Base-by-base conservation (phyloP, 2,329 filamentous ascomycete genomes). In the Rhexocercosporidium sp. region DNA sequence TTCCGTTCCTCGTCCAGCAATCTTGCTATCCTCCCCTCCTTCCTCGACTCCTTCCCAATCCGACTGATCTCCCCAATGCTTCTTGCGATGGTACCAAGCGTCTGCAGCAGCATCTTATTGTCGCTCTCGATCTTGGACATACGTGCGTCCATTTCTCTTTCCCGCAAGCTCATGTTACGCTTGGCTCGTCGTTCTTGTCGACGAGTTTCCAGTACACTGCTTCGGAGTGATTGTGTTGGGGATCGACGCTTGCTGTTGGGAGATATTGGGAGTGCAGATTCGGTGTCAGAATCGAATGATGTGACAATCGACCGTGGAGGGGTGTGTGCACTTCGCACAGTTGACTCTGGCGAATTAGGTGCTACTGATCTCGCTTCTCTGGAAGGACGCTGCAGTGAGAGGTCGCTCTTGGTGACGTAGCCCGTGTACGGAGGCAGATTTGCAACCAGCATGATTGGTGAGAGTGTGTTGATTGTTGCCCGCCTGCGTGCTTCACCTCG, bases 51-150 rank as follows among this genome's bases (percentile, higher is more conserved):
- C 47, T 60, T 54, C 20, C 62, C 44, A 34, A 66, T 37, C 14
- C 46, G 11, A 31, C 56, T 57, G 37, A 75, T 53, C 44, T 71
- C 59, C 27, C 65, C 64, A 39, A 75, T 70, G 14, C 62, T 65
- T 18, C 41, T 66, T 34, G 71, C 70, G 12, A 76, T 72, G 0
- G 64, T 68, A 12, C 64, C 67, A 9, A 76, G 31, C 3, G 73
- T 69, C 27, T 57, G 56, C 29, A 74, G 31, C 20, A 76, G 49
- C 3, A 73, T 59, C 18, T 34, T 34, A 39, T 75, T 76, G 59
- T 76, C 74, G 3, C 66, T 65, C 61, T 76, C 75, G 11, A 76
- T 69, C 64, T 64, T 72, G 1, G 39, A 31, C 22, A 76, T 34
- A 11, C 74, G 51, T 0, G 25, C 54, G 59, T 76, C 71, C n/a